A percentile compares a stretch with the other conserved stretches of the same genome.
phyloP scores from a whole-genome alignment of 2,329 filamentous ascomycete species.

The Colletotrichum sp. region DNA sequence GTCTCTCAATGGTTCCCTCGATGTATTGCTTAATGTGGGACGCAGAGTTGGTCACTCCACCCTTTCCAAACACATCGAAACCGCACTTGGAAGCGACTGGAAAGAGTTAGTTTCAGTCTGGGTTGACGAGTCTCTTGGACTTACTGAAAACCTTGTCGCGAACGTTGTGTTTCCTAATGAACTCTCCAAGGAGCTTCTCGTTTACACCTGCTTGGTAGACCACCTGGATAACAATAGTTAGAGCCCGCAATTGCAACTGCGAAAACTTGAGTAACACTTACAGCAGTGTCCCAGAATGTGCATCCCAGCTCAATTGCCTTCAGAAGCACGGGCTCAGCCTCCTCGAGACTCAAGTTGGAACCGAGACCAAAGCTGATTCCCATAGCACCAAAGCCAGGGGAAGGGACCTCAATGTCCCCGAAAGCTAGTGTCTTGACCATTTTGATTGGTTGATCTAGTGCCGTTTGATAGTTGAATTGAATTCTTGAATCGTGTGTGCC shows the following conservation, averaged over 20 bases:
- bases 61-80: slow-evolving; percentile 37
- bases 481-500: not conserved
- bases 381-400: slow-evolving; percentile 56
- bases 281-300: slow-evolving; percentile 52
- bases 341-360: slow-evolving; percentile 43
- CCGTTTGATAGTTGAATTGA: not conserved
- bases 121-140: slow-evolving; percentile 8
- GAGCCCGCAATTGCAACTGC: not conserved
- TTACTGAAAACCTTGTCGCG: slow-evolving; percentile 54
- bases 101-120: not conserved
- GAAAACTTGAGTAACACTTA: slow-evolving; percentile 27
- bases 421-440: slow-evolving; percentile 49
- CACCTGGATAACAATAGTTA: slow-evolving; percentile 34
- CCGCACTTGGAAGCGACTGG: slow-evolving; percentile 55
- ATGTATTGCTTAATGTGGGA: slow-evolving; percentile 53
- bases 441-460: not conserved
- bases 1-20: slow-evolving; percentile 52
- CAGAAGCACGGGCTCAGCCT: slow-evolving; percentile 53
- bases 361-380: slow-evolving; percentile 50
- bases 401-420: slow-evolving; percentile 39
- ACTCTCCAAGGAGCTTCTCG: slow-evolving; percentile 54
- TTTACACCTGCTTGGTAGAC: slow-evolving; percentile 52
- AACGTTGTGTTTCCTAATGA: slow-evolving; percentile 54
- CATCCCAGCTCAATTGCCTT: slow-evolving; percentile 53
- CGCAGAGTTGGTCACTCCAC: slow-evolving; percentile 46